Evolutionary conservation across 305 asterid genomes (phyloP).

Genomic region (Fraxinus dipetala): DNA sequence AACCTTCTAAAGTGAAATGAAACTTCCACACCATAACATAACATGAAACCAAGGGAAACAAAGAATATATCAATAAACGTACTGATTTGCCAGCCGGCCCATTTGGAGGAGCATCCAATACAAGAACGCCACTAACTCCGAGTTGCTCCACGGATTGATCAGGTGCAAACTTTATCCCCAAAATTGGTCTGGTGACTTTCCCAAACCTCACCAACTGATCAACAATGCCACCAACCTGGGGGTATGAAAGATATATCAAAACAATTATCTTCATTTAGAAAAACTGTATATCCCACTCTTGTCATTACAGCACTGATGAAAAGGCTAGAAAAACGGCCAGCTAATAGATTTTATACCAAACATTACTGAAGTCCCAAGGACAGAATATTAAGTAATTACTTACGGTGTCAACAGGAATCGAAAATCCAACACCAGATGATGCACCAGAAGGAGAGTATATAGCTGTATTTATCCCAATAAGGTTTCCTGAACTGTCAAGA

Average conservation of each 20-base stretch:
- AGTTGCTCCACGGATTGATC: conserved; percentile 97
- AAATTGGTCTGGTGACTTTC: conserved; percentile 89
- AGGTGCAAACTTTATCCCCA: conserved; percentile 95
- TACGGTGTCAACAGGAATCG: conserved; percentile 98
- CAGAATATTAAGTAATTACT: conserved; percentile 30
- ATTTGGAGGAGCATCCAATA: conserved; percentile 86
- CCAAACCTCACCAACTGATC: conserved; percentile 93
- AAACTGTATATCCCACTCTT: not conserved
- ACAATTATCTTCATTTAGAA: not conserved
- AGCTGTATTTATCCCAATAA: conserved; percentile 96
- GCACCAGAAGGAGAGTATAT: conserved; percentile 99
- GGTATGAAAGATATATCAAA: conserved; percentile 1
- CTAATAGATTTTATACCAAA: conserved; percentile 2
- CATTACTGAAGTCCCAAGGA: not conserved
- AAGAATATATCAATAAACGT: conserved; percentile 30
- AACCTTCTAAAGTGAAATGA: not conserved
- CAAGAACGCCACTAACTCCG: conserved; percentile 95
- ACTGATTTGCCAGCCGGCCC: conserved; percentile 99
- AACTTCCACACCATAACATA: conserved; percentile 12
- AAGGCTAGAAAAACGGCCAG: not conserved
- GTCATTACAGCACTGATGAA: not conserved
- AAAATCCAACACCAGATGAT: conserved; percentile 98
- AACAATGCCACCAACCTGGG: conserved; percentile 89
- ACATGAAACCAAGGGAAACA: conserved; percentile 17
- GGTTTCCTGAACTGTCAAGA: conserved; percentile 92